phyloP scores from a whole-genome alignment of 768 basidiomycete genomes.

The Auriscalpium microsporum region DNA sequence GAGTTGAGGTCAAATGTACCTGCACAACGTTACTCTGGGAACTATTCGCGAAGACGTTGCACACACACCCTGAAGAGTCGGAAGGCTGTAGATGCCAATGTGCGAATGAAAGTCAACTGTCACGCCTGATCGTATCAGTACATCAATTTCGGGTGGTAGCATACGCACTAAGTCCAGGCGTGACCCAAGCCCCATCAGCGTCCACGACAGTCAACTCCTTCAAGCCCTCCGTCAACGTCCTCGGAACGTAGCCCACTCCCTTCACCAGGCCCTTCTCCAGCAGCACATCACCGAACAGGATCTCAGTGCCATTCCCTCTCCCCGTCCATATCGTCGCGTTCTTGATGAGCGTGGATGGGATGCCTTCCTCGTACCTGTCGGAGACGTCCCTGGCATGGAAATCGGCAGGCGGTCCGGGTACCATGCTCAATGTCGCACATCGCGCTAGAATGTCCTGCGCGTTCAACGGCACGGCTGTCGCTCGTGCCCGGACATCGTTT shows the following conservation, averaged over 20 bases:
- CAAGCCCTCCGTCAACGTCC: conserved; percentile 15
- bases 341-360: conserved; percentile 55
- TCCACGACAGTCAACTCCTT: conserved; percentile 45
- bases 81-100: conserved; percentile 62
- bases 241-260: conserved; percentile 40
- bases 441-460: conserved; percentile 21
- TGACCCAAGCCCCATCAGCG: conserved; percentile 57
- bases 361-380: conserved; percentile 61
- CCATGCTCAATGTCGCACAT: conserved; percentile 23
- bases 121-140: neutral
- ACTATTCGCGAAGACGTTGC: neutral
- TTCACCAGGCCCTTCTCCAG: conserved; percentile 60
- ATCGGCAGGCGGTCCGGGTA: conserved; percentile 23
- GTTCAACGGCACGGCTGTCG: conserved; percentile 16
- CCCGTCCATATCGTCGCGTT: conserved; percentile 68
- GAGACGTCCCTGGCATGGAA: conserved; percentile 31
- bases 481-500: neutral
- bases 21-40: conserved; percentile 4
- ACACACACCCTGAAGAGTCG: conserved; percentile 37
- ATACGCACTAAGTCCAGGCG: conserved; percentile 50
- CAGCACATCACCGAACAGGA: conserved; percentile 52
- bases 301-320: conserved; percentile 43
- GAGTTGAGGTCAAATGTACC: conserved; percentile 60
- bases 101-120: conserved; percentile 50
- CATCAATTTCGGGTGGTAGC: conserved; percentile 12